Conservation (phyloP, 768 basidiomycete genomes). For the Megacollybia marginata region DNA sequence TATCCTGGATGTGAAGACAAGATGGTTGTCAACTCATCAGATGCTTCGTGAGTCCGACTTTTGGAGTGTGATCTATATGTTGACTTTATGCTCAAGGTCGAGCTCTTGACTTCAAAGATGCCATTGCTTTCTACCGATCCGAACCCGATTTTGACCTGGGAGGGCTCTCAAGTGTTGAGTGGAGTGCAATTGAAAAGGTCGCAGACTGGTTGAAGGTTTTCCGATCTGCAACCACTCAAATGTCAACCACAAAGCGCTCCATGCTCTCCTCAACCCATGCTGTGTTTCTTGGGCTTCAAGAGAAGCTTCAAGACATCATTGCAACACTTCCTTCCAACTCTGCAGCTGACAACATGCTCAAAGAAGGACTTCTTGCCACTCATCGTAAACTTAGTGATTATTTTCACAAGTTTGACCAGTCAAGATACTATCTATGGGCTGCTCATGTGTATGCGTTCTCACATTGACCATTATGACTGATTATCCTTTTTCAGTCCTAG, state of each 20-base stretch:
- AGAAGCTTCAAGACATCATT: conserved; percentile 14
- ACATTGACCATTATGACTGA: background rate
- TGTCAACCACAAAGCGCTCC: conserved; percentile 21
- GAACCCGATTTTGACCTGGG: conserved; percentile 12
- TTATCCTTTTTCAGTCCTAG: conserved; percentile 17
- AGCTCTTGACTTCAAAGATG: conserved; percentile 12
- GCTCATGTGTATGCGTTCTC: conserved; percentile 16
- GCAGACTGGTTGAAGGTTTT: conserved; percentile 20
- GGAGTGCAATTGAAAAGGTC: conserved; percentile 17
- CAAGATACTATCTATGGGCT: conserved; percentile 24
- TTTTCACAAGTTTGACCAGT: conserved; percentile 21
- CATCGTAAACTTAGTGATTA: conserved; percentile 27
- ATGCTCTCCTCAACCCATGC: conserved; percentile 26
- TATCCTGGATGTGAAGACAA: conserved; percentile 24
- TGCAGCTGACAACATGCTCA: conserved; percentile 5
- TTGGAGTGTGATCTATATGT: too few species aligned
- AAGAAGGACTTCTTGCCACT: conserved; percentile 14
- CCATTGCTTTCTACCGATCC: conserved; percentile 10
- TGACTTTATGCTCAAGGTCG: conserved; percentile 15
- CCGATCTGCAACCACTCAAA: conserved; percentile 21
- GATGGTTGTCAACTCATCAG: conserved; percentile 26
- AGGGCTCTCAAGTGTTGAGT: conserved; percentile 16
- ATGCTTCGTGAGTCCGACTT: conserved; percentile 20
- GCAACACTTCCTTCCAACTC: conserved; percentile 9
- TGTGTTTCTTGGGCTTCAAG: conserved; percentile 25